Base-by-base conservation (phyloP, 768 basidiomycete genomes). In the Megacollybia marginata region DNA sequence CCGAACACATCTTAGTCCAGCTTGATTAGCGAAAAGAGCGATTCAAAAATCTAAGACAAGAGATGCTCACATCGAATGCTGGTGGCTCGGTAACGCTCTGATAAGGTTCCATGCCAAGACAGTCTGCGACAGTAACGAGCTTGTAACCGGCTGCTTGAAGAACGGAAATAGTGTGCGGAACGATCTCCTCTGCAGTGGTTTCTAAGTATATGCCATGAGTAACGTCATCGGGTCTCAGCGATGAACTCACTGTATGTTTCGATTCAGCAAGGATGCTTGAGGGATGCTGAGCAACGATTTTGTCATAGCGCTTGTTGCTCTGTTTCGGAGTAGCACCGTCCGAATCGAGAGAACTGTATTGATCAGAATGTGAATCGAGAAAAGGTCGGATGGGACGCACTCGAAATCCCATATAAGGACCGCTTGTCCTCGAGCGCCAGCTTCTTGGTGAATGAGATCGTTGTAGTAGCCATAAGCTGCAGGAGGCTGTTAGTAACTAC, bases 141-240 rank as follows among this genome's bases (percentile, higher is more conserved):
- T n/a, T n/a, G n/a, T 75, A 75, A 2, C 72, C 73, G 2, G 69
- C 70, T 0, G 44, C 52, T 51, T 72, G 56, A 33, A 76, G 64
- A 23, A 54, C 54, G 23, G 56, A 47, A 47, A 75, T 71, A 10
- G 65, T 71, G 50, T 69, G 66, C 0, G 72, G 71, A 40, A 74
- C 54, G n/a, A n/a, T 12, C 69, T 62, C 33, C 33, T 59, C 60
- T 23, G 52, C 52, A 28, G 53, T 51, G 7, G 44, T 15, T 23
- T 50, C 58, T n/a, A 36, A 35, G 8, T 8, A 48, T 15, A n/a
- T n/a, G 23, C 16, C 9, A n/a, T 40, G n/a, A 18, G n/a, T 13
- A 9, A 16, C 0, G 34, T 10, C 11, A 48, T n/a, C n/a, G n/a
- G n/a, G n/a, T n/a, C n/a, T n/a, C n/a, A n/a, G n/a, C n/a, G n/a